Conservation (phyloP, 495 filamentous ascomycete genomes). For the Hypoxylon perforatum region DNA sequence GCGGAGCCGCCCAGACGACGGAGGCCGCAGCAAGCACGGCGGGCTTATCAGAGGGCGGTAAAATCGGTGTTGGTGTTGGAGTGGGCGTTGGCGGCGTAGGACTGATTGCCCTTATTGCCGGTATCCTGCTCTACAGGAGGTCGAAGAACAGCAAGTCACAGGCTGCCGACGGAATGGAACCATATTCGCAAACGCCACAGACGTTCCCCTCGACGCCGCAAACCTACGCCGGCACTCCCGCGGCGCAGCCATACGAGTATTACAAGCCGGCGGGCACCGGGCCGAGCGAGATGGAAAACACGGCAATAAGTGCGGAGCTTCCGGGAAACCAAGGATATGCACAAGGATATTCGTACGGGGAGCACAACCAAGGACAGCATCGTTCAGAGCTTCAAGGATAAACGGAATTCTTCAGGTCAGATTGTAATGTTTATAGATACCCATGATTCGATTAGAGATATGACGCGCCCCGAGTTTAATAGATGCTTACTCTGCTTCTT, state of each 20-base stretch:
- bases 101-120: slow-evolving; percentile 22
- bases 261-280: slow-evolving; percentile 27
- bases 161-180: slow-evolving; percentile 13
- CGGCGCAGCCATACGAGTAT: slow-evolving; percentile 13
- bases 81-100: slow-evolving; percentile 27
- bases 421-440: slow-evolving; percentile 11
- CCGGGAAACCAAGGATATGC: slow-evolving; percentile 21
- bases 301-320: slow-evolving; percentile 20
- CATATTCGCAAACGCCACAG: slow-evolving; percentile 14
- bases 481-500: background rate
- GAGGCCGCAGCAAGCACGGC: background rate
- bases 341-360: slow-evolving; percentile 19
- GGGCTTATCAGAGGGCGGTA: slow-evolving; percentile 23
- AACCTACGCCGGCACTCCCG: slow-evolving; percentile 7
- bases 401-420: background rate
- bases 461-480: slow-evolving; percentile 1
- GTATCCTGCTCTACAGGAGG: slow-evolving; percentile 27
- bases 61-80: slow-evolving; percentile 34
- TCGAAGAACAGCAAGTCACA: slow-evolving; percentile 23
- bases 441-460: slow-evolving; percentile 4
- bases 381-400: slow-evolving; percentile 34
- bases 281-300: slow-evolving; percentile 17
- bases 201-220: slow-evolving; percentile 12
- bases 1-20: background rate
- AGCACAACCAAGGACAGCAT: background rate